These are phyloP conservation scores for Dictyostelium discoideum DNA, from an alignment of 78 protist genomes.

Conservation along the genomic window DNA sequence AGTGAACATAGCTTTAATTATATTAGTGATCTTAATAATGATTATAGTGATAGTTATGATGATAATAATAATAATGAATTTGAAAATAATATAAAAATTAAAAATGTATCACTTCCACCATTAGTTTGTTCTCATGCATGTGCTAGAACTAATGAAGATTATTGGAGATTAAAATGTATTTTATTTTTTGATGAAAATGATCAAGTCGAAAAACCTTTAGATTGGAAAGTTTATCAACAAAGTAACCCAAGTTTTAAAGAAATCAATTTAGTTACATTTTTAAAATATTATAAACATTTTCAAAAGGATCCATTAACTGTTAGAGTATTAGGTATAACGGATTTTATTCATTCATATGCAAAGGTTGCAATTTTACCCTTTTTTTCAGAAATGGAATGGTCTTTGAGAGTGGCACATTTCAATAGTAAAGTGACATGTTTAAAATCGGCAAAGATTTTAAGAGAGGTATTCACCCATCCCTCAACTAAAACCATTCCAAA, in stretches of 20 bases:
- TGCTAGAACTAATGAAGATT: not conserved
- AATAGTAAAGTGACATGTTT: not conserved
- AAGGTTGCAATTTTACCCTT: constrained; percentile 23
- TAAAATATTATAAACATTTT: not conserved
- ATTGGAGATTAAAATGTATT: constrained; percentile 30
- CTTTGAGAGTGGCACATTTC: not conserved
- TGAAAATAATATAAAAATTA: not conserved
- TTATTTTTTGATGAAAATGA: constrained; percentile 32
- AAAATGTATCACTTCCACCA: constrained; percentile 15
- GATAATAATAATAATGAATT: not conserved
- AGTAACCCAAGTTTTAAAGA: not conserved
- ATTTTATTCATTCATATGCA: constrained; percentile 6
- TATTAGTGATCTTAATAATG: not conserved
- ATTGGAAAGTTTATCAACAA: not conserved
- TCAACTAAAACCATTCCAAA: constrained; percentile 20
- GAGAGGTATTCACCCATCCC: constrained; percentile 68
- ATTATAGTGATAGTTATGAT: not conserved
- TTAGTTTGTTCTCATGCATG: constrained; percentile 3
- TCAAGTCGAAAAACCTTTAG: not conserved
- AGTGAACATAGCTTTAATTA: not conserved
- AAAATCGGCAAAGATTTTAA: not conserved
- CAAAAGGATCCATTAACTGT: not conserved
- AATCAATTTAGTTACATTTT: not conserved
- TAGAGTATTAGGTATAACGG: constrained; percentile 7
- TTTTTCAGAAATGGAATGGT: constrained; percentile 33